Evolutionary conservation across 371 early-diverging fungal genomes (phyloP).

Genomic region (Lichtheimia ramosa): DNA sequence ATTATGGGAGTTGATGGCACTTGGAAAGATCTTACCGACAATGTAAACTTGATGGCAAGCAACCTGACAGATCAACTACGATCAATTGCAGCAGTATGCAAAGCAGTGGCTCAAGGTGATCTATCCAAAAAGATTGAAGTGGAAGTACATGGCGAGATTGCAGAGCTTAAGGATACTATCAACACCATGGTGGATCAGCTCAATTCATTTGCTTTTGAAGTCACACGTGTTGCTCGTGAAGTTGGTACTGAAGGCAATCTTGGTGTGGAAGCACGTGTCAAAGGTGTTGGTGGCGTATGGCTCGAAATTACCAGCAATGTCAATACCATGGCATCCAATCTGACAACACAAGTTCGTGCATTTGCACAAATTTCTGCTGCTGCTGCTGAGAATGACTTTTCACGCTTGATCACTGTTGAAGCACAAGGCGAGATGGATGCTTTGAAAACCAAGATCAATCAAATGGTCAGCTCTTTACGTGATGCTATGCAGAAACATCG

Average conservation of each 20-base stretch:
- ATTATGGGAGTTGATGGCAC: conserved; percentile 26
- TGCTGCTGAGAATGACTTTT: conserved; percentile 61
- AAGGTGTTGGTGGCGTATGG: conserved; percentile 48
- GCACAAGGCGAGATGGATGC: conserved; percentile 72
- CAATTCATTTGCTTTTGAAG: conserved; percentile 29
- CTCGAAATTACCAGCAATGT: conserved; percentile 43
- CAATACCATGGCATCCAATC: conserved; percentile 39
- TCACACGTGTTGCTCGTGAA: conserved; percentile 29
- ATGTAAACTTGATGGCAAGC: conserved; percentile 35
- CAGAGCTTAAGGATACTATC: conserved; percentile 24
- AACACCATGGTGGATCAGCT: conserved; percentile 47
- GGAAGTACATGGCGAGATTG: conserved; percentile 27
- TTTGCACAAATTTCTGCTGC: conserved; percentile 56
- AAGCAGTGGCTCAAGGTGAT: conserved; percentile 50
- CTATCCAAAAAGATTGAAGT: conserved; percentile 29
- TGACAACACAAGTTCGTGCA: conserved; percentile 48
- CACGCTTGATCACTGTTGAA: conserved; percentile 62
- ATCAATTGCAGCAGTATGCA: conserved; percentile 50
- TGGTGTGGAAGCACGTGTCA: conserved; percentile 28
- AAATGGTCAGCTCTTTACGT: conserved; percentile 62
- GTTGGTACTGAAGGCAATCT: conserved; percentile 50
- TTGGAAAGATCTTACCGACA: conserved; percentile 9
- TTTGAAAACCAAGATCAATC: conserved; percentile 67
- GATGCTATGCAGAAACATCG: conserved; percentile 65
- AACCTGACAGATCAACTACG: conserved; percentile 54